These are phyloP conservation scores for Apiospora rasikravindrae DNA, from an alignment of 2,329 filamentous ascomycete genomes.

Conservation along the genomic window DNA sequence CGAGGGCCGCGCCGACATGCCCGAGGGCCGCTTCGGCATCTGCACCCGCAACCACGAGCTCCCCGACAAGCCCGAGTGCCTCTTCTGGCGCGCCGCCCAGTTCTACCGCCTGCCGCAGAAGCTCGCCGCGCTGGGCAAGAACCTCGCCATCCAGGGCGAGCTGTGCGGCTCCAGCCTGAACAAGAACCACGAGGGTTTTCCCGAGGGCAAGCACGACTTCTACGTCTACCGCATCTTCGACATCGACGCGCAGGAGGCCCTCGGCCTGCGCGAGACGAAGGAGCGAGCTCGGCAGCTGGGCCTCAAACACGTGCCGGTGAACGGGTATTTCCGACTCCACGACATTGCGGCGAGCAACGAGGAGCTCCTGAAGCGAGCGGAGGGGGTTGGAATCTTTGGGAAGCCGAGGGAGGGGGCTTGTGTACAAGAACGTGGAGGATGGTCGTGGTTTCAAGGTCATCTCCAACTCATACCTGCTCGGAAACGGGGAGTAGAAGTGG, in stretches of 20 bases:
- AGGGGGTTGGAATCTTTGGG: constrained; percentile 32
- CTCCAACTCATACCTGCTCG: constrained; percentile 36
- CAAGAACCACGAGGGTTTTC: constrained; percentile 36
- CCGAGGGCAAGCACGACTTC: constrained; percentile 33
- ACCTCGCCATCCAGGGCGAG: constrained; percentile 40
- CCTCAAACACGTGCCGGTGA: constrained; percentile 34
- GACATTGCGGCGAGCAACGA: constrained; percentile 25
- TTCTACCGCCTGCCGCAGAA: constrained; percentile 29
- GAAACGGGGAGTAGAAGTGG: neutral
- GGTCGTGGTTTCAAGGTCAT: constrained; percentile 38
- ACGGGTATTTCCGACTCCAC: constrained; percentile 9
- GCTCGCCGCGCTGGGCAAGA: constrained; percentile 28
- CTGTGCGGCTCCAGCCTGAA: constrained; percentile 35
- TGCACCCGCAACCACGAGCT: constrained; percentile 37
- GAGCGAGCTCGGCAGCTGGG: constrained; percentile 32
- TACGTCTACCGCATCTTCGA: constrained; percentile 42
- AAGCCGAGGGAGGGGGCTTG: constrained; percentile 37
- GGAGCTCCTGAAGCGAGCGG: constrained; percentile 35
- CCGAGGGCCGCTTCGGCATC: constrained; percentile 38
- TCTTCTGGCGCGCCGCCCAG: constrained; percentile 34
- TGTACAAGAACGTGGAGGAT: constrained; percentile 32
- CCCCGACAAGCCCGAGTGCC: constrained; percentile 24
- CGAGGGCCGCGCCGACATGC: constrained; percentile 25
- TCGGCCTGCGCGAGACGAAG: constrained; percentile 36
- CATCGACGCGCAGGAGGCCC: constrained; percentile 35